A percentile compares a stretch with the other conserved stretches of the same genome.
phyloP scores from a whole-genome alignment of 1,284 basidiomycete genomes.

The Puccinia brachypodii region DNA sequence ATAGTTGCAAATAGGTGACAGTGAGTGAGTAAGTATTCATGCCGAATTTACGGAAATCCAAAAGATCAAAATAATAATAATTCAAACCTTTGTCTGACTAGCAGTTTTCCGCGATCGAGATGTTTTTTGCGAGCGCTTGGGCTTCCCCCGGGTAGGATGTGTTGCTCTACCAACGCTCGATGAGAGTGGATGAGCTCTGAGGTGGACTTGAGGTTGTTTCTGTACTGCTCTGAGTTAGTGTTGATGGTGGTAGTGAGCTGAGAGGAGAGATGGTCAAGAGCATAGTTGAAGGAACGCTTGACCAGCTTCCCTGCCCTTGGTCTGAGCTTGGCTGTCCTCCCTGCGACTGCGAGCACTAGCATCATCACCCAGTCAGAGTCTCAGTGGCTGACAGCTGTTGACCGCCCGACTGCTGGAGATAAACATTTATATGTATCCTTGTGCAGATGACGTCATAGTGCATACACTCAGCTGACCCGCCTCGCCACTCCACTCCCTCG shows the following conservation, averaged over 20 bases:
- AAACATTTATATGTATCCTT: too few relatives aligned
- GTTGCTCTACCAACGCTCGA: conserved; percentile 48
- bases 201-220: not conserved
- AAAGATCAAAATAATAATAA: not conserved
- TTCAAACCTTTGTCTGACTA: conserved; percentile 75
- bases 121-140: conserved; percentile 73
- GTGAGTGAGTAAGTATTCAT: too few relatives aligned
- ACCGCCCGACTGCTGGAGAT: not conserved
- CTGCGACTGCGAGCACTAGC: not conserved
- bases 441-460: not conserved
- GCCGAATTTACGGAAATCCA: not conserved
- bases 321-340: not conserved
- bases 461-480: not conserved
- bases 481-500: not conserved
- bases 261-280: conserved; percentile 2
- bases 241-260: conserved; percentile 22
- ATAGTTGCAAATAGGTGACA: not conserved
- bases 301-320: not conserved
- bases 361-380: not conserved
- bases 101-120: conserved; percentile 74
- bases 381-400: not conserved
- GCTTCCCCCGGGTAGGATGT: conserved; percentile 58
- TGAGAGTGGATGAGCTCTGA: conserved; percentile 2
- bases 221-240: conserved; percentile 6
- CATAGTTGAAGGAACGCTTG: conserved; percentile 23